Evolutionary conservation across 345 rosid genomes (phyloP).

Genomic region (Hibiscus tridactylites): DNA sequence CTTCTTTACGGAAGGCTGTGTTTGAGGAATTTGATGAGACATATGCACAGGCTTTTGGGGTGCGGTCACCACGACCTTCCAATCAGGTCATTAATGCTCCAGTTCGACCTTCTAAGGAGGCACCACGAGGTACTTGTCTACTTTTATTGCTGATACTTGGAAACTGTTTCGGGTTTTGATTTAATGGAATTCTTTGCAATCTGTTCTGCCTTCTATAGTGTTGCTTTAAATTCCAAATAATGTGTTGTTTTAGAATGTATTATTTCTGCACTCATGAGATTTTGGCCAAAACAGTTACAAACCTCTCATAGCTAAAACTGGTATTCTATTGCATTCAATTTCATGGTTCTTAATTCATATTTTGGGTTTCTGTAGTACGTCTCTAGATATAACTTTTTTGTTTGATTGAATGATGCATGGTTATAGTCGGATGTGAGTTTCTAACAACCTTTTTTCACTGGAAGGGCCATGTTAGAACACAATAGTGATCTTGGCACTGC

Average conservation of each 20-base stretch:
- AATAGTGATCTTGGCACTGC: neutral
- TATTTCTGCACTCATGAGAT: neutral
- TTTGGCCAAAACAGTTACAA: neutral
- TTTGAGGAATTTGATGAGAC: constrained; percentile 99
- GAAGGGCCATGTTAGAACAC: neutral
- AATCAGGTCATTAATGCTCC: constrained; percentile 35
- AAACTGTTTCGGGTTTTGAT: constrained; percentile 5
- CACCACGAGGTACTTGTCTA: constrained; percentile 48
- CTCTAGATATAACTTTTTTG: neutral
- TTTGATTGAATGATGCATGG: neutral
- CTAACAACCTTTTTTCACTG: neutral
- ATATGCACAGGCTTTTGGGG: constrained; percentile 96
- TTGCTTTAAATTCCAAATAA: neutral
- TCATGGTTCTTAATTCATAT: neutral
- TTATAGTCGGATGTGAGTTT: neutral
- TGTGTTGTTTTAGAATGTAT: neutral
- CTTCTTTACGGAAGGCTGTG: constrained; percentile 66
- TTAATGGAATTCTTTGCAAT: constrained; percentile 10
- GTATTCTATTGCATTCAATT: neutral
- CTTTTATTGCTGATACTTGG: constrained; percentile 10
- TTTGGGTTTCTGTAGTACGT: neutral
- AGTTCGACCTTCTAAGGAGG: constrained; percentile 32
- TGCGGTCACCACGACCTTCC: constrained; percentile 35
- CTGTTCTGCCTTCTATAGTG: neutral
- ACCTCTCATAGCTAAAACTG: neutral